Evolutionary conservation across 2,329 filamentous ascomycete species (phyloP).

Genomic region (Ophiosphaerella herpotricha): DNA sequence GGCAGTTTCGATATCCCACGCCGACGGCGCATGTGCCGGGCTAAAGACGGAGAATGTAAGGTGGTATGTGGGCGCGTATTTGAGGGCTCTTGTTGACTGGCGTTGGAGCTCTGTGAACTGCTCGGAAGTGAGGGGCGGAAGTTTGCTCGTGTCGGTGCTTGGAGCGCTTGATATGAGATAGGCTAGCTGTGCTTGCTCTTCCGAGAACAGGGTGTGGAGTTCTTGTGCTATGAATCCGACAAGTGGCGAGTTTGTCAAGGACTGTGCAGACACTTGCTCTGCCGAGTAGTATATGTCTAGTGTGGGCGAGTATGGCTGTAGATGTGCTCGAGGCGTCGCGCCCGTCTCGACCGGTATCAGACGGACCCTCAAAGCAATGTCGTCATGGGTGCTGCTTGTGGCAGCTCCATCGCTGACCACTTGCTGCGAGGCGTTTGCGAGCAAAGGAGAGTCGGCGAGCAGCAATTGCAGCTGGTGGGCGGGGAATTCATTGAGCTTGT

Average conservation of each 20-base stretch:
- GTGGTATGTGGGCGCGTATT: slow-evolving; percentile 92
- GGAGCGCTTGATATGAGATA: slow-evolving; percentile 51
- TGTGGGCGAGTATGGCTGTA: slow-evolving; percentile 71
- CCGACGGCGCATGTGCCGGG: slow-evolving; percentile 74
- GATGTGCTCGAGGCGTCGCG: slow-evolving; percentile 59
- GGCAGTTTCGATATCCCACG: slow-evolving; percentile 88
- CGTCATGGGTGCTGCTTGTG: slow-evolving; percentile 44
- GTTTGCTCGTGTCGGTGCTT: slow-evolving; percentile 49
- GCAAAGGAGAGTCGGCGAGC: slow-evolving; percentile 50
- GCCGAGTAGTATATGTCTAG: slow-evolving; percentile 79
- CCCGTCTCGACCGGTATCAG: slow-evolving; percentile 66
- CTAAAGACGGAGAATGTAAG: slow-evolving; percentile 95
- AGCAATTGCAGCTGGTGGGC: slow-evolving; percentile 80
- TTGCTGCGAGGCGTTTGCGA: slow-evolving; percentile 40
- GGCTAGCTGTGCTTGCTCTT: slow-evolving; percentile 82
- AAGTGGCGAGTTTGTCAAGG: slow-evolving; percentile 72
- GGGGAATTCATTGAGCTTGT: slow-evolving; percentile 84
- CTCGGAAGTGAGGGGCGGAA: slow-evolving; percentile 57
- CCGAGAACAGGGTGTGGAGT: slow-evolving; percentile 76
- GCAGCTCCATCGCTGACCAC: slow-evolving; percentile 34
- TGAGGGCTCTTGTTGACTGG: slow-evolving; percentile 81
- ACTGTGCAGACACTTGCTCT: slow-evolving; percentile 68
- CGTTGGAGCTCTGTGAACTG: slow-evolving; percentile 59
- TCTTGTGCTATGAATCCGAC: slow-evolving; percentile 79
- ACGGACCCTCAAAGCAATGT: slow-evolving; percentile 70